A percentile compares a stretch with the other conserved stretches of the same genome.
phyloP scores from a whole-genome alignment of 208 protist species.

The Leishmania turanica region DNA sequence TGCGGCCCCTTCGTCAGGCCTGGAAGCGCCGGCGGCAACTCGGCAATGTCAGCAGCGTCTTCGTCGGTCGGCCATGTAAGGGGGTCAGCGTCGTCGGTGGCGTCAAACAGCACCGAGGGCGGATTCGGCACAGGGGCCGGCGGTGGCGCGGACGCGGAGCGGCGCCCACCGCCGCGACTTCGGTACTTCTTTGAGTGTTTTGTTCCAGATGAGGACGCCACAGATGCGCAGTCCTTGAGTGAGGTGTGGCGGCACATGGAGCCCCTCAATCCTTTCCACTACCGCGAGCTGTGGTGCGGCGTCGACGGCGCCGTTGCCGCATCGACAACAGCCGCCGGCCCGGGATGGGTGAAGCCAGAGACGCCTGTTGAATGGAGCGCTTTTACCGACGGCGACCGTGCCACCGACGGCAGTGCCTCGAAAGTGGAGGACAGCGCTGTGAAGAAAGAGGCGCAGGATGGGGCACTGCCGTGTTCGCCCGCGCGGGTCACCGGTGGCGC shows the following conservation, averaged over 20 bases:
- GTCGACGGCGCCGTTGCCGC: neutral
- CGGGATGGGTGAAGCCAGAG: neutral
- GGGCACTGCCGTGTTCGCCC: neutral
- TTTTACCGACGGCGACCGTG: neutral
- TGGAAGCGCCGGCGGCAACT: slow-evolving; percentile 12
- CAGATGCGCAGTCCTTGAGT: slow-evolving; percentile 12
- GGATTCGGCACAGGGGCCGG: neutral
- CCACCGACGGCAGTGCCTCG: neutral
- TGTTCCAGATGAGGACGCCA: slow-evolving; percentile 30
- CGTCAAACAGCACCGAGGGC: slow-evolving; percentile 13
- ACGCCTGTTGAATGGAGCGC: neutral
- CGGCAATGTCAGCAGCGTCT: slow-evolving; percentile 8
- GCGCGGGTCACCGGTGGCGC: neutral
- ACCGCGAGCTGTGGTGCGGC: slow-evolving; percentile 46
- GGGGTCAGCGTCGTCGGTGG: slow-evolving; percentile 8
- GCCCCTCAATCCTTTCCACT: slow-evolving; percentile 82
- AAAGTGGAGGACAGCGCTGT: neutral
- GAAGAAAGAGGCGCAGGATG: neutral
- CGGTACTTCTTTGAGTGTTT: slow-evolving; percentile 66
- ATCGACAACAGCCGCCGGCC: neutral
- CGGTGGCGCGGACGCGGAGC: slow-evolving; percentile 10
- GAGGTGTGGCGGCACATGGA: slow-evolving; percentile 37
- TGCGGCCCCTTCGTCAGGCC: slow-evolving; percentile 36
- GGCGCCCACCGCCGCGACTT: slow-evolving; percentile 46
- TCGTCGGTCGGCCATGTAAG: slow-evolving; percentile 10